Evolutionary conservation across 2,329 filamentous ascomycete species (phyloP).

Genomic region (Chaetoscypha palmicola): DNA sequence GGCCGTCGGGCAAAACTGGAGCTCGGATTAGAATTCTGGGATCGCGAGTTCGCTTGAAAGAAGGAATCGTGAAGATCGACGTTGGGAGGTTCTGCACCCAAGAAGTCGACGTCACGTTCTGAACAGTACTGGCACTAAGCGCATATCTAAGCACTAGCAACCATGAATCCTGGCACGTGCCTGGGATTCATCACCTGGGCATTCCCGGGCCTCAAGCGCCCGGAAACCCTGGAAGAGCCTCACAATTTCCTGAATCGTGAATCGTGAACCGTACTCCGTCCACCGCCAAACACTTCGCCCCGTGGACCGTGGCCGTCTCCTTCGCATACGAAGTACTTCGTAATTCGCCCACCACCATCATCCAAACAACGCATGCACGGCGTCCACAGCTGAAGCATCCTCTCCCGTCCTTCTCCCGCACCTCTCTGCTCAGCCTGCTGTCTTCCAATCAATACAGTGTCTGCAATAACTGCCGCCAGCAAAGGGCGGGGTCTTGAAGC

Average conservation of each 20-base stretch:
- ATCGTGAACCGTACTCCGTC: neutral
- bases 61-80: no score
- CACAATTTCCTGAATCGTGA: neutral
- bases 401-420: neutral
- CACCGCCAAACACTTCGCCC: neutral
- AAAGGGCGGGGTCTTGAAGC: neutral
- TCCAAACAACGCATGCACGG: neutral
- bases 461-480: neutral
- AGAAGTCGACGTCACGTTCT: no score
- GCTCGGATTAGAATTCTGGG: no score
- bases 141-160: no score
- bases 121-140: no score
- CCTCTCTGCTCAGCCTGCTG: neutral
- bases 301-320: neutral
- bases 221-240: neutral
- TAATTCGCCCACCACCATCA: neutral
- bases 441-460: neutral
- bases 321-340: no score
- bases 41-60: no score
- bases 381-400: neutral
- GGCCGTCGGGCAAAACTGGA: no score
- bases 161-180: no score
- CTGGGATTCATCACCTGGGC: neutral
- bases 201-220: neutral
- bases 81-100: no score